Evolutionary conservation across 2,329 filamentous ascomycete genomes (phyloP).

Genomic region (Fusarium sp.): DNA sequence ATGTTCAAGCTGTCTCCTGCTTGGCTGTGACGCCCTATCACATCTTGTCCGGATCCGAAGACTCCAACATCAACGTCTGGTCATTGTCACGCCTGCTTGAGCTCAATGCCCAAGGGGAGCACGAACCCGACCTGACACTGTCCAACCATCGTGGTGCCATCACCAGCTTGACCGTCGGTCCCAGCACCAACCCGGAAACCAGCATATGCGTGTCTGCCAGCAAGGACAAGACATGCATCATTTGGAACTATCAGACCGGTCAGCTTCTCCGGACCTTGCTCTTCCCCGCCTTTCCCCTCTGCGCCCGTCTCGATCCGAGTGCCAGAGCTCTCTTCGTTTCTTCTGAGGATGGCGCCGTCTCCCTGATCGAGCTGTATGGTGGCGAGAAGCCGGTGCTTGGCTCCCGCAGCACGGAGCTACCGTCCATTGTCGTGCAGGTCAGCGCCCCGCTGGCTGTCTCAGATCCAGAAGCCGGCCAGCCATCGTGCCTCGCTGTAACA

Average conservation of each 20-base stretch:
- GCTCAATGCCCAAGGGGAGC: constrained; percentile 60
- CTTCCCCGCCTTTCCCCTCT: constrained; percentile 75
- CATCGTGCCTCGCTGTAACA: constrained; percentile 73
- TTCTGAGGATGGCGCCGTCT: constrained; percentile 80
- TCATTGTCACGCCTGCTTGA: constrained; percentile 77
- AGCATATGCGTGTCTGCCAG: constrained; percentile 86
- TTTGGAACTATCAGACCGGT: constrained; percentile 91
- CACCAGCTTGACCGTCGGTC: constrained; percentile 68
- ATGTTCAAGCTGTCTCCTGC: constrained; percentile 81
- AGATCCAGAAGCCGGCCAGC: constrained; percentile 68
- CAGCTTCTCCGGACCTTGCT: constrained; percentile 81
- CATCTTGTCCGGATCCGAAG: constrained; percentile 79
- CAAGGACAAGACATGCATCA: constrained; percentile 84
- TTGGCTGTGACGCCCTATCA: constrained; percentile 75
- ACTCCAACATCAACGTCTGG: constrained; percentile 94
- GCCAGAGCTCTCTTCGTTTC: constrained; percentile 83
- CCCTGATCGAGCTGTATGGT: constrained; percentile 75
- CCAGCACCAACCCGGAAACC: constrained; percentile 71
- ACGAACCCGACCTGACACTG: constrained; percentile 78
- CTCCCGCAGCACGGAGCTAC: constrained; percentile 59
- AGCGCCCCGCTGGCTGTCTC: constrained; percentile 62
- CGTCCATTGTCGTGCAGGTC: constrained; percentile 65
- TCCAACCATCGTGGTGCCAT: constrained; percentile 78
- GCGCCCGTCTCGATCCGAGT: constrained; percentile 78
- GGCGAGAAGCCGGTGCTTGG: constrained; percentile 64